These are phyloP conservation scores for Ascomycota sp. DNA, from an alignment of 2,329 filamentous ascomycete genomes.

Conservation along the genomic window DNA sequence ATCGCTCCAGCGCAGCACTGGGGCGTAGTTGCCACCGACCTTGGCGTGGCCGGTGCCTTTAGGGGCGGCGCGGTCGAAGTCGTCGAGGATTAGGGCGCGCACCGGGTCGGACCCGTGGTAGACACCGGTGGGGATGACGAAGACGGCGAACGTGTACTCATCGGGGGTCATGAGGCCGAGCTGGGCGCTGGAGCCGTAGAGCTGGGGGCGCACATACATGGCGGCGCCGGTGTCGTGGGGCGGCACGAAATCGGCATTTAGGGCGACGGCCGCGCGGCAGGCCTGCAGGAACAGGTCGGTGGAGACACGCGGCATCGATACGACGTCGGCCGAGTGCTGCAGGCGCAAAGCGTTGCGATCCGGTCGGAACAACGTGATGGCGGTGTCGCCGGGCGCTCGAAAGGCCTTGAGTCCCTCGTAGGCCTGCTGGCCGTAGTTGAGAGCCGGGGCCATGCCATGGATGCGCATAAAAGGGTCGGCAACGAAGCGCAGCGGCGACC, in stretches of 20 bases:
- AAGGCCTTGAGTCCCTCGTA: constrained; percentile 98
- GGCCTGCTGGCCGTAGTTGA: constrained; percentile 95
- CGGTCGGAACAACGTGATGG: constrained; percentile 75
- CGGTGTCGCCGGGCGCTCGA: constrained; percentile 46
- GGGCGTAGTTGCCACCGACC: constrained; percentile 88
- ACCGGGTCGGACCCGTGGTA: constrained; percentile 84
- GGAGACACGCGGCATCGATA: constrained; percentile 68
- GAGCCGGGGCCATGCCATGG: constrained; percentile 83
- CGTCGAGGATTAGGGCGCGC: constrained; percentile 71
- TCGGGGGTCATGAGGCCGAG: constrained; percentile 72
- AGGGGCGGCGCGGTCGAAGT: constrained; percentile 86
- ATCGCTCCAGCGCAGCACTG: constrained; percentile 74
- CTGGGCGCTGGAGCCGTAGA: constrained; percentile 77
- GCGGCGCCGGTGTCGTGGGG: constrained; percentile 75
- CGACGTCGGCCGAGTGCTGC: constrained; percentile 64
- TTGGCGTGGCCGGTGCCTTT: constrained; percentile 83
- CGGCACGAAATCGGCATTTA: constrained; percentile 82
- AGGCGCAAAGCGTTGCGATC: constrained; percentile 67
- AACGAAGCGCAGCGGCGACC: constrained; percentile 63
- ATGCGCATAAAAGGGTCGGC: constrained; percentile 67
- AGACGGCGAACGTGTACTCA: constrained; percentile 82
- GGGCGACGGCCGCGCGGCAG: constrained; percentile 60
- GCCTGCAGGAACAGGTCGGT: constrained; percentile 54
- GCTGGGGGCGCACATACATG: constrained; percentile 77
- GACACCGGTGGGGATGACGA: constrained; percentile 76